phyloP scores from a whole-genome alignment of 2,329 filamentous ascomycete genomes.

The Massarina eburnea region DNA sequence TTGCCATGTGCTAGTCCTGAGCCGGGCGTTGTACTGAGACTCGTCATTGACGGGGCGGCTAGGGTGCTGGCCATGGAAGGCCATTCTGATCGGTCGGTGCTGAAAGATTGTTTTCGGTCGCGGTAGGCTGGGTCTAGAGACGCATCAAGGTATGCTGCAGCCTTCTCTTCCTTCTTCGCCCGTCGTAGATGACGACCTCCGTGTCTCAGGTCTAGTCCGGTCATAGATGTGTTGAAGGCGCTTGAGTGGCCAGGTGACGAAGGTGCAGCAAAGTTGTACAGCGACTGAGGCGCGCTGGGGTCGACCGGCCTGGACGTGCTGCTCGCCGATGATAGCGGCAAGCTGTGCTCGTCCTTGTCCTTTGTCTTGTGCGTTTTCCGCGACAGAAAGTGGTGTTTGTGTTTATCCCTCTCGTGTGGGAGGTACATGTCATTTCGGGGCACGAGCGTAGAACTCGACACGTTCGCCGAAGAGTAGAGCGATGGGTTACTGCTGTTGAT shows the following conservation, averaged over 20 bases:
- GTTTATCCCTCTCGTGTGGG: constrained; percentile 63
- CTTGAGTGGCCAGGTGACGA: constrained; percentile 68
- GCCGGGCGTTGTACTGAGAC: constrained; percentile 20
- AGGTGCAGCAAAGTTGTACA: constrained; percentile 78
- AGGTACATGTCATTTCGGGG: constrained; percentile 49
- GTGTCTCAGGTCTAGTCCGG: constrained; percentile 75
- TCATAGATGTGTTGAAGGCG: constrained; percentile 79
- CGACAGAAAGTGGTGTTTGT: constrained; percentile 76
- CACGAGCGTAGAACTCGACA: constrained; percentile 75
- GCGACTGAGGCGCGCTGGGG: constrained; percentile 70
- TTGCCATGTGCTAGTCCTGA: constrained; percentile 35
- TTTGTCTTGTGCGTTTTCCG: constrained; percentile 77
- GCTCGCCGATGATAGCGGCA: constrained; percentile 73
- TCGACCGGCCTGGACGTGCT: constrained; percentile 78
- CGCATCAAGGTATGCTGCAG: constrained; percentile 40
- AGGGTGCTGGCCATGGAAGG: constrained; percentile 27
- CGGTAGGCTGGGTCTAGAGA: constrained; percentile 34
- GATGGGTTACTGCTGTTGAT: constrained; percentile 56
- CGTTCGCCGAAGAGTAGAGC: constrained; percentile 74
- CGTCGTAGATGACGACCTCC: constrained; percentile 75
- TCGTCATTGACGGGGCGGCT: constrained; percentile 23
- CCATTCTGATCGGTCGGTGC: constrained; percentile 43
- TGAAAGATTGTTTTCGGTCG: constrained; percentile 43
- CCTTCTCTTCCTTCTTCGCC: constrained; percentile 63
- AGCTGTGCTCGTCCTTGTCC: constrained; percentile 67